A percentile compares a stretch with the other conserved stretches of the same genome.
Evolutionary conservation across 176 grass and related monocot genomes (phyloP).

Genomic region (bread wheat (Triticum aestivum)): DNA sequence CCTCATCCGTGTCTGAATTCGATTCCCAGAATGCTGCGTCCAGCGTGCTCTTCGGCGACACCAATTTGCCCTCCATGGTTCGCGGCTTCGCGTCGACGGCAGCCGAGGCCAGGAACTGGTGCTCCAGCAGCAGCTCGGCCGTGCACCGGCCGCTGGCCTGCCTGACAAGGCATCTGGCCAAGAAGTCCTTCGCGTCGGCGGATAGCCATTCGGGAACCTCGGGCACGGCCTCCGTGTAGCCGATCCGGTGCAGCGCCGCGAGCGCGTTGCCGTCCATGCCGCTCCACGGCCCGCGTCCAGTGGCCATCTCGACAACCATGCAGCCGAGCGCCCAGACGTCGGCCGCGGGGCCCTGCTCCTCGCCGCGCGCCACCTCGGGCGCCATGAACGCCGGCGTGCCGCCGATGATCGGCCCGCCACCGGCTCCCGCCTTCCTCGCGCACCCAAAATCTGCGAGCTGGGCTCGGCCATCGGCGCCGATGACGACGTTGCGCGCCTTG

Average conservation of each 20-base stretch:
- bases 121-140: slow-evolving; percentile 40
- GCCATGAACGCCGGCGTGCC: slow-evolving; percentile 92
- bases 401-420: slow-evolving; percentile 4
- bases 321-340: slow-evolving; percentile 75
- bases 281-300: slow-evolving; percentile 41
- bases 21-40: background rate
- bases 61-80: background rate
- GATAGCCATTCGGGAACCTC: slow-evolving; percentile 39
- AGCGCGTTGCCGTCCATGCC: slow-evolving; percentile 13
- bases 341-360: slow-evolving; percentile 38
- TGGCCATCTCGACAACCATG: slow-evolving; percentile 67
- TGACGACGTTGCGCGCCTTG: slow-evolving; percentile 68
- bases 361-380: slow-evolving; percentile 62
- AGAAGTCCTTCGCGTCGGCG: slow-evolving; percentile 41
- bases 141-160: slow-evolving; percentile 29
- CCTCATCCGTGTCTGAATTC: background rate
- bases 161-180: slow-evolving; percentile 10
- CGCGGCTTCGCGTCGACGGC: background rate
- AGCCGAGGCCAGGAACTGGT: background rate
- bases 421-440: background rate
- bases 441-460: slow-evolving; percentile 83
- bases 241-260: slow-evolving; percentile 38
- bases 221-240: slow-evolving; percentile 34
- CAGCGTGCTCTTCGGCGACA: background rate
- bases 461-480: slow-evolving; percentile 50